Percentiles rank a stretch among this genome's conserved stretches.
Evolutionary conservation across 106 monocot genomes (phyloP).

Genomic region (Allium fistulosum): DNA sequence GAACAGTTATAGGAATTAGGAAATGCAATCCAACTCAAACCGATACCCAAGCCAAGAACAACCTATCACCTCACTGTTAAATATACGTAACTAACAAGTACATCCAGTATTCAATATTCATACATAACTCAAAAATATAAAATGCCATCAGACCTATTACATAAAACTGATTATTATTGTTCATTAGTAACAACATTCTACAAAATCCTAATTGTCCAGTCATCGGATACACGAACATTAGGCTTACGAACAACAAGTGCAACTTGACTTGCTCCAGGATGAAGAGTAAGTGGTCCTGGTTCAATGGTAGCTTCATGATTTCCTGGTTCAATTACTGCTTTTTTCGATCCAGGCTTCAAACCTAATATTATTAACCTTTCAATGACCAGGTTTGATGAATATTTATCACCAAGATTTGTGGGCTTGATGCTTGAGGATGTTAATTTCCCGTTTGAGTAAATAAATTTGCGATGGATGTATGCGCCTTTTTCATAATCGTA

Average conservation of each 20-base stretch:
- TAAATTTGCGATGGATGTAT: conserved; percentile 83
- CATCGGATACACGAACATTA: conserved; percentile 55
- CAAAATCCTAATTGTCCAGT: conserved; percentile 76
- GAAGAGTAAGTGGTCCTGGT: conserved; percentile 64
- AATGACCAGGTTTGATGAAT: conserved; percentile 47
- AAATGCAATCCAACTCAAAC: background rate
- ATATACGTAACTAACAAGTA: too few relatives aligned
- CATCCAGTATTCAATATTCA: background rate
- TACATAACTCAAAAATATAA: too few relatives aligned
- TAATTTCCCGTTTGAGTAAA: conserved; percentile 62
- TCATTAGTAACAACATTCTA: conserved; percentile 6
- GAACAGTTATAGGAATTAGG: too few relatives aligned
- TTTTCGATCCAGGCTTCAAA: conserved; percentile 39
- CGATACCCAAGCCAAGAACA: too few relatives aligned
- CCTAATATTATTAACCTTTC: conserved; percentile 84
- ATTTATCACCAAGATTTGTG: conserved; percentile 28
- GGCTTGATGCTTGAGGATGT: conserved; percentile 35
- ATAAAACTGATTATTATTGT: too few relatives aligned
- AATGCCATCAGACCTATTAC: too few relatives aligned
- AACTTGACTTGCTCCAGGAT: conserved; percentile 34
- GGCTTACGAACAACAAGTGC: conserved; percentile 78
- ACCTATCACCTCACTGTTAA: too few relatives aligned
- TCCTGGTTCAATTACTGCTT: conserved; percentile 58
- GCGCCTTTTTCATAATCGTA: conserved; percentile 78
- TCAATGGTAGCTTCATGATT: conserved; percentile 63